A percentile compares a stretch with the other conserved stretches of the same genome.
Evolutionary conservation across 805 yeast species (phyloP).

Genomic region (Nakazawaea wyomingensis): DNA sequence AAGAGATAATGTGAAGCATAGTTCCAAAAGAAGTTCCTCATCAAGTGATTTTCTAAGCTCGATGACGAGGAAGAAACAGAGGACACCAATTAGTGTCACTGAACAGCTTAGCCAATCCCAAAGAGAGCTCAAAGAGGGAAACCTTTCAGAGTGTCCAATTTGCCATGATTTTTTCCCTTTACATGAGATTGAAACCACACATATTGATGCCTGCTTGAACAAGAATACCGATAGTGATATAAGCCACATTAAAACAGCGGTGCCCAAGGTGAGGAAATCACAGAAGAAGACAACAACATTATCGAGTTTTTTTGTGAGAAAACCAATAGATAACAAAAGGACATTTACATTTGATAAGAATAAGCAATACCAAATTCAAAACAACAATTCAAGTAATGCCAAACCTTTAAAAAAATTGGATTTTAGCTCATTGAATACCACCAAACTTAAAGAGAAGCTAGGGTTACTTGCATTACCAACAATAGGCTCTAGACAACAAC

Average conservation of each 20-base stretch:
- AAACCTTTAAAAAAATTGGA: conserved; percentile 58
- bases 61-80: conserved; percentile 1
- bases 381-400: conserved; percentile 7
- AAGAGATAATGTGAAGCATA: conserved; percentile 1
- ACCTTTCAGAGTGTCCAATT: conserved; percentile 60
- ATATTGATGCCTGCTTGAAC: conserved; percentile 56
- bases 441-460: conserved; percentile 59
- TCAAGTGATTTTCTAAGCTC: not conserved
- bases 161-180: conserved; percentile 54
- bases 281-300: conserved; percentile 5
- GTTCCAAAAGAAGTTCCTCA: conserved; percentile 15
- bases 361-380: conserved; percentile 22
- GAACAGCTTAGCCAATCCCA: conserved; percentile 10
- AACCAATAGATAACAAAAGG: conserved; percentile 17
- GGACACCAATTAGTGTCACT: conserved; percentile 3
- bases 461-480: conserved; percentile 49
- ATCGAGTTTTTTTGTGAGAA: conserved; percentile 6
- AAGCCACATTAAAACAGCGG: not conserved
- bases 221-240: conserved; percentile 18
- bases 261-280: conserved; percentile 15
- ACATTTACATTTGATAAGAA: conserved; percentile 28
- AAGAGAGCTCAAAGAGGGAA: conserved; percentile 14
- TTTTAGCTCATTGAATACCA: conserved; percentile 50
- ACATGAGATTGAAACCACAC: conserved; percentile 49
- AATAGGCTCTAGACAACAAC: conserved; percentile 54